These are phyloP conservation scores for Podospora comata DNA, from an alignment of 495 filamentous ascomycete genomes.

Conservation along the genomic window DNA sequence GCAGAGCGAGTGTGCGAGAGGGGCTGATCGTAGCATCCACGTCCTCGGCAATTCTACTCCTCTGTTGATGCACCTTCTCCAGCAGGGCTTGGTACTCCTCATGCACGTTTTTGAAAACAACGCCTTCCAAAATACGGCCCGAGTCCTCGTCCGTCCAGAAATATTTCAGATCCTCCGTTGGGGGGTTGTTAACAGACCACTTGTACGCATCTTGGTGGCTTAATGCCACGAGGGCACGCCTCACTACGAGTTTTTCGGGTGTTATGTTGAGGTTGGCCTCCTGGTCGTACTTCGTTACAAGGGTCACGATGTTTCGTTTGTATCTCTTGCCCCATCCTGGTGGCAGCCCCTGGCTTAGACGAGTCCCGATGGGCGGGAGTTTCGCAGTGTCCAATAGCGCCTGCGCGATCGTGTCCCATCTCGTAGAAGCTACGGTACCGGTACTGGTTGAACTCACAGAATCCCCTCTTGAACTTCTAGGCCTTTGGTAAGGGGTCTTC, in stretches of 20 bases:
- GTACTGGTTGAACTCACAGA: too few relatives aligned
- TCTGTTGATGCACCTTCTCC: background rate
- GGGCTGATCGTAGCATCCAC: background rate
- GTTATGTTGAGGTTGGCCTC: background rate
- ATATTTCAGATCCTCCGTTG: background rate
- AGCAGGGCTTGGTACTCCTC: background rate
- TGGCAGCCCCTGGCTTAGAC: background rate
- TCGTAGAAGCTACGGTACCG: too few relatives aligned
- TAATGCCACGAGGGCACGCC: background rate
- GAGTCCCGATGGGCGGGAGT: background rate
- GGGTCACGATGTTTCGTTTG: background rate
- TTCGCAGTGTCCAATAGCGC: background rate
- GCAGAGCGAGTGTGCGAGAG: background rate
- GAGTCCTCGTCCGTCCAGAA: background rate
- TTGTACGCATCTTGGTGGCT: background rate
- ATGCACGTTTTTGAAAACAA: background rate
- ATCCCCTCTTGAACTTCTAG: too few relatives aligned
- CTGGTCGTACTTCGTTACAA: background rate
- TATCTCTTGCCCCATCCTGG: background rate
- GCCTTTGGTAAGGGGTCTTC: background rate
- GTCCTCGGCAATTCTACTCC: background rate
- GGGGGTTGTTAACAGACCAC: background rate
- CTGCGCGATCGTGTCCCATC: too few relatives aligned
- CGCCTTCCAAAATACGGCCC: background rate
- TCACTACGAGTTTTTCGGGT: background rate